Percentiles rank a stretch among this genome's conserved stretches.
These are phyloP conservation scores for Claviceps digitariae DNA, from an alignment of 2,329 filamentous ascomycete species.

Conservation along the genomic window DNA sequence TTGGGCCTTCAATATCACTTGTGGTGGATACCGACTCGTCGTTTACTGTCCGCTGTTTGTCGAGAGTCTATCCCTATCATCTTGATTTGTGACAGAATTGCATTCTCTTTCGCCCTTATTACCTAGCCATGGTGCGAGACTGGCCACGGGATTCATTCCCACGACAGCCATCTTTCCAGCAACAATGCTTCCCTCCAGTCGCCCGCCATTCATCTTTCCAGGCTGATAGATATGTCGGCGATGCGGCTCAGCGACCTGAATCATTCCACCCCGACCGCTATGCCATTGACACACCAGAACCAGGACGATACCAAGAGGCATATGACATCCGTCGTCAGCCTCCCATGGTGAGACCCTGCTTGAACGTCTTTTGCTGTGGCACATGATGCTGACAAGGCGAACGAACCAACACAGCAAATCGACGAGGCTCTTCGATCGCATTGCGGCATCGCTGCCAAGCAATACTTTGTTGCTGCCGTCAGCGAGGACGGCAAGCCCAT, in stretches of 20 bases:
- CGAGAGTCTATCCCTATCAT: background rate
- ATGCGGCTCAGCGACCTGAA: slow-evolving; percentile 16
- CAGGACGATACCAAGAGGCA: slow-evolving; percentile 21
- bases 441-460: slow-evolving; percentile 36
- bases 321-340: slow-evolving; percentile 22
- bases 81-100: background rate
- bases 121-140: slow-evolving; percentile 26
- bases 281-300: slow-evolving; percentile 15
- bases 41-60: background rate
- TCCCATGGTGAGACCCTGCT: slow-evolving; percentile 21
- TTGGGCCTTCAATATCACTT: background rate
- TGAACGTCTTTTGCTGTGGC: background rate
- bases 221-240: slow-evolving; percentile 16
- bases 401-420: slow-evolving; percentile 28
- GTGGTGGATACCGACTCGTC: background rate
- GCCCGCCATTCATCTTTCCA: slow-evolving; percentile 18
- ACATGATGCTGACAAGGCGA: slow-evolving; percentile 3
- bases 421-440: slow-evolving; percentile 36
- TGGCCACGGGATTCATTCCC: slow-evolving; percentile 26
- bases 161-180: slow-evolving; percentile 17
- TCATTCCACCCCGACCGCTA: slow-evolving; percentile 19
- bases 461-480: slow-evolving; percentile 39
- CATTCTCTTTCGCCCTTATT: background rate
- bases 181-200: slow-evolving; percentile 10
- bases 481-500: slow-evolving; percentile 32